Base-by-base conservation (phyloP, 139 green algal genomes). In the Asterochloris erici region DNA sequence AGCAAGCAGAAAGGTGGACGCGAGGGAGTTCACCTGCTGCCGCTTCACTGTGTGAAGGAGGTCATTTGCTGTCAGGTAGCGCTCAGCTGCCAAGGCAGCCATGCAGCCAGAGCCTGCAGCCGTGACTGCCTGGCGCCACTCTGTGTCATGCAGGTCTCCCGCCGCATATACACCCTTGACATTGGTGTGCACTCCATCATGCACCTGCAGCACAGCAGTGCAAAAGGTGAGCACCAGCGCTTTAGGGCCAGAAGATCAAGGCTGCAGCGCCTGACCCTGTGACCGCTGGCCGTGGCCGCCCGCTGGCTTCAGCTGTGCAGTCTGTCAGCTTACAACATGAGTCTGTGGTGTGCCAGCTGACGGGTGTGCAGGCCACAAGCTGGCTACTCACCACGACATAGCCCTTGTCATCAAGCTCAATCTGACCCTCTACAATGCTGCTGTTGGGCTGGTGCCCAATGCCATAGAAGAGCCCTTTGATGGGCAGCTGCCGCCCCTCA, bases 391-490 rank as follows among this genome's bases (percentile, higher is more conserved):
- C 94, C 86, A 92, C 87, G 21, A 99, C 94, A 85, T 99, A 99
- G 12, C 96, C 96, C 1, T 89, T 87, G 12, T 95, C 90, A 84
- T 99, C 96, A 74, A 97, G 85, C 81, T 98, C 92, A 23, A 99
- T 78, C 63, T 95, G 89, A 19, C 86, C 87, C 13, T 68, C 62
- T 26, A 96, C 68, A 10, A 91, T 68, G 54, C 38, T n/a, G 85
- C 88, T 98, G 94, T 99, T 99, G 76, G 97, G 97, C 66, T 88
- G 90, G 87, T 99, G 97, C 26, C 97, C 97, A 81, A 99, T 99
- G 82, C 97, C 97, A 85, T 99, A 99, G 82, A 99, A 99, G 79
- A 99, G 83, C 23, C 97, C 97, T 14, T 84, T 80, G 73, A 98
- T 94, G 10, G 77, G 61, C 80, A 98, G 84, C 11, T 92, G 82